phyloP scores from a whole-genome alignment of 257 asterid genomes.

The Solanum rostratum region DNA sequence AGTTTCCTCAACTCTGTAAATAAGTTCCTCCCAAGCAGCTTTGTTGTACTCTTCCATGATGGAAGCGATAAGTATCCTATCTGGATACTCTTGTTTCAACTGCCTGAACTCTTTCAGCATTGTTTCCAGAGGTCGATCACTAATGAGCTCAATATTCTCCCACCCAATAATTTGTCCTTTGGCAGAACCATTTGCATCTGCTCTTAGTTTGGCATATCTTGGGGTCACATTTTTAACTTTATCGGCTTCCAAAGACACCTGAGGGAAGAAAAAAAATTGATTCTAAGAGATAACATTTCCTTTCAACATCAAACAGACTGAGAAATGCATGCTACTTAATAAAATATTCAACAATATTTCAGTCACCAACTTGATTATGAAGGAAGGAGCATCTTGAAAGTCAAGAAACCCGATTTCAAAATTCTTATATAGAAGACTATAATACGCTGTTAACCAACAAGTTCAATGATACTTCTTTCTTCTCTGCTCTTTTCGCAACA shows the following conservation, averaged over 20 bases:
- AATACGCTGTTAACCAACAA: background rate
- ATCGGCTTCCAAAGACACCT: constrained; percentile 91
- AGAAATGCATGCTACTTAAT: background rate
- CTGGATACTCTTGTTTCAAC: constrained; percentile 81
- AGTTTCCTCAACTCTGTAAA: constrained; percentile 76
- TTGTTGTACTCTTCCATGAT: constrained; percentile 92
- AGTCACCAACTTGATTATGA: background rate
- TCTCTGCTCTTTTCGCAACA: background rate
- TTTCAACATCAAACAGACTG: background rate
- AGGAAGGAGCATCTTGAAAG: background rate
- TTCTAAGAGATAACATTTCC: background rate
- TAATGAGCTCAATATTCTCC: constrained; percentile 89
- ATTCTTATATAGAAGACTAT: background rate
- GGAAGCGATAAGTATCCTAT: constrained; percentile 91
- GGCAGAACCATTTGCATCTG: constrained; percentile 66
- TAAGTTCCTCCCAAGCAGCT: constrained; percentile 90
- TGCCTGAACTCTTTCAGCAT: constrained; percentile 80
- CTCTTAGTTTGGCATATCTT: constrained; percentile 76
- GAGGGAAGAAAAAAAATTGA: background rate
- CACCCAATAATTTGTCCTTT: constrained; percentile 89
- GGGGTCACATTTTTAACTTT: constrained; percentile 97
- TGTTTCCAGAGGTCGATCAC: constrained; percentile 87
- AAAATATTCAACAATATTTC: background rate
- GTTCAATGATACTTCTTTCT: background rate
- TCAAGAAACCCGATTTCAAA: background rate